These are phyloP conservation scores for Trichopus zeylanicus DNA, from an alignment of 116 monocot species.

Conservation along the genomic window DNA sequence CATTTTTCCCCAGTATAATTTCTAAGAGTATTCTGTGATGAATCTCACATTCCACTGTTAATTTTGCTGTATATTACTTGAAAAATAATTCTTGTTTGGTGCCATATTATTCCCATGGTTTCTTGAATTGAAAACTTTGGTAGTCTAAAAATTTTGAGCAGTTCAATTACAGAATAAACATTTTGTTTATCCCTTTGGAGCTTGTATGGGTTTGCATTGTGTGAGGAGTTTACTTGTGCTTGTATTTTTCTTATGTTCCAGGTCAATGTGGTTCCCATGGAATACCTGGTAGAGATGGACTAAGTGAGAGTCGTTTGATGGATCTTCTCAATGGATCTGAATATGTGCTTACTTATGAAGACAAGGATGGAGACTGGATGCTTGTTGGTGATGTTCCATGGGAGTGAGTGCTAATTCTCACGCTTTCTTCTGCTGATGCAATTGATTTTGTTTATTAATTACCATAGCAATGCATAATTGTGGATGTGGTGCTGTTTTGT, in stretches of 20 bases:
- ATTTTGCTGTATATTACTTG: no score
- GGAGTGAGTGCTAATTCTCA: conserved; percentile 41
- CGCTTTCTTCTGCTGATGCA: background rate
- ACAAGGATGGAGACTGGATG: conserved; percentile 88
- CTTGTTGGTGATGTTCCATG: conserved; percentile 90
- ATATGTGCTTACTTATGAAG: conserved; percentile 75
- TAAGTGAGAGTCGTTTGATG: conserved; percentile 32
- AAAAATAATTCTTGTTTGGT: no score
- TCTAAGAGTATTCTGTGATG: no score
- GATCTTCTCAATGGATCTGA: conserved; percentile 53
- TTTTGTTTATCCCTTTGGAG: background rate
- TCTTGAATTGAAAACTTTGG: no score
- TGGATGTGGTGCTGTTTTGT: no score
- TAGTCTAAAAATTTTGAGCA: no score
- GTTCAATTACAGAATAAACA: background rate
- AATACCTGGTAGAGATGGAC: conserved; percentile 25
- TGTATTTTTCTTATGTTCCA: conserved; percentile 22
- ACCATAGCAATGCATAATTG: background rate
- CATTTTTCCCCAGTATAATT: no score
- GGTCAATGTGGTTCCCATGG: conserved; percentile 43
- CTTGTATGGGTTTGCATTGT: no score
- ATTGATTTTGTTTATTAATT: background rate
- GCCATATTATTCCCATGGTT: no score
- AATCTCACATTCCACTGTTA: no score
- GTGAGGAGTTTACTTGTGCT: background rate